Evolutionary conservation across 768 basidiomycete species (phyloP).

Genomic region (Mycena amicta): DNA sequence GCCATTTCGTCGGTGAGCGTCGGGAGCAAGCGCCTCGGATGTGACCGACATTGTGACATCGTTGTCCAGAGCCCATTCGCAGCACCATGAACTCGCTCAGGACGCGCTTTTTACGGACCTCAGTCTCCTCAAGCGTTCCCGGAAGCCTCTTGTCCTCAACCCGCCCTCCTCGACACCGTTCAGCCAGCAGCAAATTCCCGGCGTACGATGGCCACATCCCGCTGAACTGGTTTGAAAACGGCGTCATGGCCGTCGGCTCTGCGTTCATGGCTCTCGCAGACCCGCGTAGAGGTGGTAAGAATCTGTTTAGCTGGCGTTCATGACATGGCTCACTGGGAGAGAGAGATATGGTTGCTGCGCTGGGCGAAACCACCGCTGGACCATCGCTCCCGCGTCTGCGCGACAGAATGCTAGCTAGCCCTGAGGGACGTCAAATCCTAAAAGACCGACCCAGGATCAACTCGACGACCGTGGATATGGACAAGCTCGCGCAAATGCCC

Average conservation of each 20-base stretch:
- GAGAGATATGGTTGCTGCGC: conserved; percentile 91
- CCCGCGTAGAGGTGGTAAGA: conserved; percentile 82
- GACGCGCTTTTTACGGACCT: neutral
- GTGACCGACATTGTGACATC: too few species aligned
- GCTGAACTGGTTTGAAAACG: conserved; percentile 79
- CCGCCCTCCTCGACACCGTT: conserved; percentile 12
- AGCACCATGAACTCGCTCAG: conserved; percentile 1
- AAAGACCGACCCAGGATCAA: conserved; percentile 84
- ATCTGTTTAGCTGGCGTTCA: neutral
- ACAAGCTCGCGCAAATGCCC: conserved; percentile 62
- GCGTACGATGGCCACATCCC: conserved; percentile 83
- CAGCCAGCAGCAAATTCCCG: conserved; percentile 36
- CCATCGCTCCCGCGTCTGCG: conserved; percentile 74
- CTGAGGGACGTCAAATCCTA: conserved; percentile 84
- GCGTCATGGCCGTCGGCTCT: conserved; percentile 83
- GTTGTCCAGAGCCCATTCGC: too few species aligned
- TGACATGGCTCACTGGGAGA: neutral
- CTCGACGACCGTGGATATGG: conserved; percentile 73
- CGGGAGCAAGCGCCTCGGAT: too few species aligned
- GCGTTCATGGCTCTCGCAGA: conserved; percentile 81
- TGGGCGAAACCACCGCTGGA: conserved; percentile 91
- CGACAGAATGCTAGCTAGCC: conserved; percentile 72
- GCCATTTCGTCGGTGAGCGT: too few species aligned
- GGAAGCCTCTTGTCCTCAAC: neutral
- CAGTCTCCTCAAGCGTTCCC: neutral